Evolutionary conservation across 331 rosid genomes (phyloP).

Genomic region (Pyrus hybrid): DNA sequence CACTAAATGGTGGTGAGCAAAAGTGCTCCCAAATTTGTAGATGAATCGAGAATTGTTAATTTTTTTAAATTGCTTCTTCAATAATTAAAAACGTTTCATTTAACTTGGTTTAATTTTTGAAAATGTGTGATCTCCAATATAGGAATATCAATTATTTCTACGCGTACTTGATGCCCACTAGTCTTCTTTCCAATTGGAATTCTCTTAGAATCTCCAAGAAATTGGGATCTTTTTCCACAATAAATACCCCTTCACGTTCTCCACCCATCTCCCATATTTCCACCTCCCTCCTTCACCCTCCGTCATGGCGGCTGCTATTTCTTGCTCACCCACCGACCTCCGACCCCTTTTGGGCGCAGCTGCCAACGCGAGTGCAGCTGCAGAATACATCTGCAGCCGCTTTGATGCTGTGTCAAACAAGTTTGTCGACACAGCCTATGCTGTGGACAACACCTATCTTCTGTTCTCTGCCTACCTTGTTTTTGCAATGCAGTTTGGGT

Average conservation of each 20-base stretch:
- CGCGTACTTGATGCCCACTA: neutral
- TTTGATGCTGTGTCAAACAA: conserved; percentile 12
- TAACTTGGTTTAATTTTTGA: neutral
- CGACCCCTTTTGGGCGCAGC: conserved; percentile 25
- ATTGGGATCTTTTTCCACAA: neutral
- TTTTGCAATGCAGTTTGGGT: conserved; percentile 25
- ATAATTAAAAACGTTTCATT: neutral
- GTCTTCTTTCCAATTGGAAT: neutral
- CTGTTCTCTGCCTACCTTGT: conserved; percentile 27
- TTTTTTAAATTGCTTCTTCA: too few relatives aligned
- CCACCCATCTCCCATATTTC: neutral
- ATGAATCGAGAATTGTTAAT: too few relatives aligned
- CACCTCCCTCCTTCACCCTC: neutral
- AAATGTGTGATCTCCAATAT: neutral
- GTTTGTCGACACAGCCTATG: conserved; percentile 16
- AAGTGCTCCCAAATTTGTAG: too few relatives aligned
- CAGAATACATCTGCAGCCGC: conserved; percentile 16
- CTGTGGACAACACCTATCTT: conserved; percentile 18
- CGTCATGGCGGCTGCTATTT: conserved; percentile 28
- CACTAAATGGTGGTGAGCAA: too few relatives aligned
- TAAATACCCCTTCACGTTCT: neutral
- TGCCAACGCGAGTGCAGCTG: conserved; percentile 9
- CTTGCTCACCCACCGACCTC: conserved; percentile 51
- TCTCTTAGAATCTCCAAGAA: neutral
- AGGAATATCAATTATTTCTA: neutral